phyloP scores from a whole-genome alignment of 2,329 filamentous ascomycete genomes.

The Pestalotiopsis sp. region DNA sequence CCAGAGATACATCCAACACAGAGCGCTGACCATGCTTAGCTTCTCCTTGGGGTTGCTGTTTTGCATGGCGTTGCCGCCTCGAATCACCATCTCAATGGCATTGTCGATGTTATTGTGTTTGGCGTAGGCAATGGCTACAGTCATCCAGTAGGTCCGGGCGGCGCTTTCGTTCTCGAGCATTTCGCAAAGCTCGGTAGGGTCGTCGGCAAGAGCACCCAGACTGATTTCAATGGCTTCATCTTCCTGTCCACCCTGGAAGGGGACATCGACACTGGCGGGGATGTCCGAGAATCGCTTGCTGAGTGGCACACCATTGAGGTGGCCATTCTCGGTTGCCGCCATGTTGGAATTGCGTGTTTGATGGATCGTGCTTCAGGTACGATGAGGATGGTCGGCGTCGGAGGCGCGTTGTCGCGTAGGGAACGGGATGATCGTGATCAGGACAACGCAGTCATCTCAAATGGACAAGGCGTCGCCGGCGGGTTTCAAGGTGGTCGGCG shows the following conservation, averaged over 20 bases:
- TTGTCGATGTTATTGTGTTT: conserved; percentile 94
- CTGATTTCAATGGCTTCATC: conserved; percentile 88
- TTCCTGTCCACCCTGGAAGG: conserved; percentile 65
- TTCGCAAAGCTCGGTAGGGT: conserved; percentile 92
- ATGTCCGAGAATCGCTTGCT: conserved; percentile 67
- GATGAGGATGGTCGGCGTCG: neutral
- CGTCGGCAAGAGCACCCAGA: conserved; percentile 86
- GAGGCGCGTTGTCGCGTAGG: neutral
- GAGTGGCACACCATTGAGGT: conserved; percentile 40
- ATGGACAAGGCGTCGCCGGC: neutral
- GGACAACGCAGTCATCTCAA: conserved; percentile 3
- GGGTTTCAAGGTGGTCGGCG: neutral
- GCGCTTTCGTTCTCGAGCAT: conserved; percentile 93
- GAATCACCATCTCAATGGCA: conserved; percentile 72
- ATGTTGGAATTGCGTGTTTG: conserved; percentile 33
- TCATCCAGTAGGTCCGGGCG: conserved; percentile 94
- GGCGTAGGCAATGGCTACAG: conserved; percentile 93
- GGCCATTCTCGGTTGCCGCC: conserved; percentile 46
- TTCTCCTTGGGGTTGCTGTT: conserved; percentile 77
- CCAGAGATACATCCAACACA: conserved; percentile 90
- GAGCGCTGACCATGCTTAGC: conserved; percentile 78
- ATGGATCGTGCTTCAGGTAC: conserved; percentile 17
- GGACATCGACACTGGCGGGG: conserved; percentile 67
- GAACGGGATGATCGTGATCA: neutral
- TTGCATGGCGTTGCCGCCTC: conserved; percentile 73